These are phyloP conservation scores for Aspergillus leporis DNA, from an alignment of 495 filamentous ascomycete genomes.

Conservation along the genomic window DNA sequence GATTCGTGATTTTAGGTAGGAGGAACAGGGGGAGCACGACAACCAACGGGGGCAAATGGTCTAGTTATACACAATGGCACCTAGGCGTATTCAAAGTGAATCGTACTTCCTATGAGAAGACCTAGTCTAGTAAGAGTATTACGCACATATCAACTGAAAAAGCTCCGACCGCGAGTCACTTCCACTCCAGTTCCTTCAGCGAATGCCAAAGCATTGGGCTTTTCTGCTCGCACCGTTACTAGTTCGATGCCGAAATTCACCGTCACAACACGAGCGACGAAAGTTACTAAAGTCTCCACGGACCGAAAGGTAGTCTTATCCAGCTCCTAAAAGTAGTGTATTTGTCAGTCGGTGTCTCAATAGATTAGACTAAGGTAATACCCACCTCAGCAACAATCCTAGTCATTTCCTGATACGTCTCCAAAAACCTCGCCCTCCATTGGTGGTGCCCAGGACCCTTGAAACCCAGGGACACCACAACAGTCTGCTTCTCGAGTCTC, in stretches of 20 bases:
- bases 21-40: too few relatives aligned
- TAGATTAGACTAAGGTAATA: too few relatives aligned
- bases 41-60: too few relatives aligned
- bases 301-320: slow-evolving; percentile 43
- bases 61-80: too few relatives aligned
- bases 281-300: slow-evolving; percentile 44
- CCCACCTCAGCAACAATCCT: slow-evolving; percentile 23
- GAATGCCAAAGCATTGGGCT: slow-evolving; percentile 46
- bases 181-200: slow-evolving; percentile 44
- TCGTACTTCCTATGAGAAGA: too few relatives aligned
- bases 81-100: too few relatives aligned
- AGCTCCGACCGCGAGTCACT: slow-evolving; percentile 37
- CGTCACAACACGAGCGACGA: slow-evolving; percentile 37
- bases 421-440: slow-evolving; percentile 19
- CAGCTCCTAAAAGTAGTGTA: slow-evolving; percentile 27
- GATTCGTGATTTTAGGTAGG: too few relatives aligned
- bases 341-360: too few relatives aligned
- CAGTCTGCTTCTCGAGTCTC: slow-evolving; percentile 42
- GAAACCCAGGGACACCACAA: slow-evolving; percentile 40
- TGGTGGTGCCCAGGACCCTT: slow-evolving; percentile 20
- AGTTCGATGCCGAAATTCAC: slow-evolving; percentile 35
- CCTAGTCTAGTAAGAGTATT: too few relatives aligned
- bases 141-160: too few relatives aligned
- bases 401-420: slow-evolving; percentile 23
- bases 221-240: slow-evolving; percentile 43